Evolutionary conservation across 1,284 basidiomycete species (phyloP).

Genomic region (Pterulicium gracile): DNA sequence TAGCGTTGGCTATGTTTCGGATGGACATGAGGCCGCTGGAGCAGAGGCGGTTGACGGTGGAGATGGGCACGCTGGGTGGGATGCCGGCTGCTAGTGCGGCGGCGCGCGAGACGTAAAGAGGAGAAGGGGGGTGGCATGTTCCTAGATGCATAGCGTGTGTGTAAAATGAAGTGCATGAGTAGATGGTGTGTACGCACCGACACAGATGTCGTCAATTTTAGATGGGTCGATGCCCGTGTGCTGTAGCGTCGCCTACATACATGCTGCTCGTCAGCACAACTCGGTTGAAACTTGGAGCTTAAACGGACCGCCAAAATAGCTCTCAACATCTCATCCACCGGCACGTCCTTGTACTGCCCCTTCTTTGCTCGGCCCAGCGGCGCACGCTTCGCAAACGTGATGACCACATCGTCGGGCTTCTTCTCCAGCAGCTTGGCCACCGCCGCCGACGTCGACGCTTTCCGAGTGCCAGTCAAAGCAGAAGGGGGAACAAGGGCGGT

Average conservation of each 20-base stretch:
- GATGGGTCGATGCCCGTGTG: conserved; percentile 38
- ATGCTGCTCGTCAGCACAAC: background rate
- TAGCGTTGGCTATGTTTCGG: conserved; percentile 68
- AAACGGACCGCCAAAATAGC: conserved; percentile 53
- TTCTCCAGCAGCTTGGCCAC: conserved; percentile 37
- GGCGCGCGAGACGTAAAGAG: conserved; percentile 67
- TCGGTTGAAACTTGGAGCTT: background rate
- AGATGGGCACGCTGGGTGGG: conserved; percentile 64
- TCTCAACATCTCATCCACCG: conserved; percentile 64
- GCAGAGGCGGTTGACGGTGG: conserved; percentile 76
- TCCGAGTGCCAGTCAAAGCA: background rate
- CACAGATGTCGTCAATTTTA: conserved; percentile 72
- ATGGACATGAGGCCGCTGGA: conserved; percentile 84
- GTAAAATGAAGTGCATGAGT: conserved; percentile 3
- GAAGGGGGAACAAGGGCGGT: background rate
- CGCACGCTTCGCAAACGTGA: conserved; percentile 77
- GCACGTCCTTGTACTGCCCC: conserved; percentile 68
- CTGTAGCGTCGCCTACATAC: conserved; percentile 31
- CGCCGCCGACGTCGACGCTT: background rate
- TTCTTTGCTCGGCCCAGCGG: conserved; percentile 71
- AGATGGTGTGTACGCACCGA: conserved; percentile 39
- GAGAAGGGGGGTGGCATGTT: conserved; percentile 80
- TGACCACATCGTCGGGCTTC: conserved; percentile 73
- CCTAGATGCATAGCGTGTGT: conserved; percentile 30
- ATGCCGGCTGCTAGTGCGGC: conserved; percentile 78